These are phyloP conservation scores for Salvia rosmarinus DNA, from an alignment of 257 asterid genomes.

Conservation along the genomic window DNA sequence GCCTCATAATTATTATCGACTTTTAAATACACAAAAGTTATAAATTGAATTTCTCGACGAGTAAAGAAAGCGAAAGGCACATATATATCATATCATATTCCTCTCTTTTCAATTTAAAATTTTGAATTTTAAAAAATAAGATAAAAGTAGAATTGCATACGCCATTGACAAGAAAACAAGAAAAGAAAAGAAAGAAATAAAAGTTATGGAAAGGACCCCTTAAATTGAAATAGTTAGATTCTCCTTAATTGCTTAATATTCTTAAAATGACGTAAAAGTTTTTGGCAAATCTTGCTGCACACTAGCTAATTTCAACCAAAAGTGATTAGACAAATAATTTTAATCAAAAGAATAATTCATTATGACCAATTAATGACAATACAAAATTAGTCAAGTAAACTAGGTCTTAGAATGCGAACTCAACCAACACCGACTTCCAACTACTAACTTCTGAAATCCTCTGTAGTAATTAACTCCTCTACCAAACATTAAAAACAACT, in stretches of 20 bases:
- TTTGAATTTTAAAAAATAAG: not conserved
- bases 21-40: not conserved
- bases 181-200: not conserved
- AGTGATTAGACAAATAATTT: constrained; percentile 7
- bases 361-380: too few relatives aligned
- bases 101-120: constrained; percentile 12
- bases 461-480: too few relatives aligned
- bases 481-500: too few relatives aligned
- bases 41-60: not conserved
- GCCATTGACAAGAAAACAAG: not conserved
- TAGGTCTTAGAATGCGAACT: not conserved
- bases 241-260: not conserved
- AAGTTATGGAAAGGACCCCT: constrained; percentile 3
- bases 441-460: not conserved
- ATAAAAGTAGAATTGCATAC: not conserved
- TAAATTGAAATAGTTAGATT: not conserved
- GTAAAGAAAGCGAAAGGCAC: not conserved
- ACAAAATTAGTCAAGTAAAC: too few relatives aligned
- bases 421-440: not conserved
- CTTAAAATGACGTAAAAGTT: constrained; percentile 5
- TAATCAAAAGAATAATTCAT: not conserved
- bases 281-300: too few relatives aligned
- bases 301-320: constrained; percentile 13
- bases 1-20: too few relatives aligned
- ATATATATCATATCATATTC: not conserved